A percentile compares a stretch with the other conserved stretches of the same genome.
These are phyloP conservation scores for Ceratocystis papillata DNA, from an alignment of 2,329 filamentous ascomycete species.

Conservation along the genomic window DNA sequence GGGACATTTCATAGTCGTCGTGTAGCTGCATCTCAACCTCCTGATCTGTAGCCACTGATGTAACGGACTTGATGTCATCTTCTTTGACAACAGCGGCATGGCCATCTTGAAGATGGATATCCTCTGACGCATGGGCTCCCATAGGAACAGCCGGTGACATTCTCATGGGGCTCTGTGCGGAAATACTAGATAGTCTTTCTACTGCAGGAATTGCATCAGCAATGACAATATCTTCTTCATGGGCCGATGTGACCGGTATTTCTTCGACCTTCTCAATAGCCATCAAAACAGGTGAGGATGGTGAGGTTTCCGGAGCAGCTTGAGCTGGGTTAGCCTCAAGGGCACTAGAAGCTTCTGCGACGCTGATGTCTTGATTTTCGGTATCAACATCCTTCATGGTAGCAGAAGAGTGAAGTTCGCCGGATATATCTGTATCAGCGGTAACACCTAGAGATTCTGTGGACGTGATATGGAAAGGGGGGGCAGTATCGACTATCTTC, in stretches of 20 bases:
- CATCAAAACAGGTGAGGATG: conserved; percentile 6
- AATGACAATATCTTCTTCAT: conserved; percentile 17
- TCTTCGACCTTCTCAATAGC: conserved; percentile 11
- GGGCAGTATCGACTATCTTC: neutral
- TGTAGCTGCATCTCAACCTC: conserved; percentile 24
- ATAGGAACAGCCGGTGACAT: conserved; percentile 3
- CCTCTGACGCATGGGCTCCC: neutral
- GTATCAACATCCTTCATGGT: neutral
- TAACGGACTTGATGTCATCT: conserved; percentile 20
- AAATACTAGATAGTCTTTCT: neutral
- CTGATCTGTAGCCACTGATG: conserved; percentile 21
- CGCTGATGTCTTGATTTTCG: neutral
- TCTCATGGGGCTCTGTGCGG: conserved; percentile 16
- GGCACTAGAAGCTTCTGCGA: neutral
- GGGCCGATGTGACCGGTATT: neutral
- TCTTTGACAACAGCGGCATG: neutral
- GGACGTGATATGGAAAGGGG: neutral
- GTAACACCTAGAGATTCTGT: neutral
- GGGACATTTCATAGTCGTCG: conserved; percentile 22
- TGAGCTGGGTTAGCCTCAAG: neutral
- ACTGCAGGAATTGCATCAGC: conserved; percentile 8
- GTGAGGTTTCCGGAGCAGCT: neutral
- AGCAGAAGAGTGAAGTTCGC: neutral
- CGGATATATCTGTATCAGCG: neutral
- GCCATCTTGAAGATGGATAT: conserved; percentile 5